phyloP scores from a whole-genome alignment of 805 yeast species.

The Candida quercuum region DNA sequence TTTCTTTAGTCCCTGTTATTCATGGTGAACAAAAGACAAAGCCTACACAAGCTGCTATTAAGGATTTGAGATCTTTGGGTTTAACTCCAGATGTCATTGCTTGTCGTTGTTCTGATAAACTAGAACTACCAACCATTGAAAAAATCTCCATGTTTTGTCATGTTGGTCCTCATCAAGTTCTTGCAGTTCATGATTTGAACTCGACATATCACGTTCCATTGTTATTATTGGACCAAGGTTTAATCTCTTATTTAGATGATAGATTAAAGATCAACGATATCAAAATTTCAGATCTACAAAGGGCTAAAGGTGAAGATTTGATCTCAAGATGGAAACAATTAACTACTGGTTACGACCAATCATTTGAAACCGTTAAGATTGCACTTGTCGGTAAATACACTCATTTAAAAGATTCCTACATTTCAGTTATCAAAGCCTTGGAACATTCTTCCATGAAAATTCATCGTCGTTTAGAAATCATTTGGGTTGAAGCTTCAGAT shows the following conservation, averaged over 20 bases:
- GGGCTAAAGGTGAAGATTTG: conserved; percentile 60
- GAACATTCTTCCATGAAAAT: conserved; percentile 95
- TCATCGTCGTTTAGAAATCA: conserved; percentile 75
- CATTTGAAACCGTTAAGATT: conserved; percentile 83
- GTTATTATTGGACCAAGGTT: conserved; percentile 78
- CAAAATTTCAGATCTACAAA: conserved; percentile 42
- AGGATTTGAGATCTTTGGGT: conserved; percentile 93
- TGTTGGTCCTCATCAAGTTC: conserved; percentile 96
- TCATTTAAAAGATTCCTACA: conserved; percentile 87
- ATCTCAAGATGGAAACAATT: conserved; percentile 74
- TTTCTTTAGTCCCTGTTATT: conserved; percentile 94
- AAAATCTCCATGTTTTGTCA: conserved; percentile 99
- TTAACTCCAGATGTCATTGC: conserved; percentile 96
- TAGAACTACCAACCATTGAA: conserved; percentile 81
- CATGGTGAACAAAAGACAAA: conserved; percentile 99
- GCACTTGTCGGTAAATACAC: conserved; percentile 98
- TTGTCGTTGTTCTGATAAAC: conserved; percentile 85
- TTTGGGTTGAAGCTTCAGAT: conserved; percentile 94
- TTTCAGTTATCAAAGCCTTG: conserved; percentile 89
- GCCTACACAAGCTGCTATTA: conserved; percentile 99
- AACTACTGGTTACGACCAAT: conserved; percentile 75
- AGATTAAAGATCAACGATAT: conserved; percentile 59
- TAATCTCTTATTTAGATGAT: conserved; percentile 64
- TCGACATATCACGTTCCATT: conserved; percentile 97
- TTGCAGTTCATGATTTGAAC: conserved; percentile 94